Conservation (phyloP, 2,329 filamentous ascomycete species). For the Phyllosticta ampelicida region DNA sequence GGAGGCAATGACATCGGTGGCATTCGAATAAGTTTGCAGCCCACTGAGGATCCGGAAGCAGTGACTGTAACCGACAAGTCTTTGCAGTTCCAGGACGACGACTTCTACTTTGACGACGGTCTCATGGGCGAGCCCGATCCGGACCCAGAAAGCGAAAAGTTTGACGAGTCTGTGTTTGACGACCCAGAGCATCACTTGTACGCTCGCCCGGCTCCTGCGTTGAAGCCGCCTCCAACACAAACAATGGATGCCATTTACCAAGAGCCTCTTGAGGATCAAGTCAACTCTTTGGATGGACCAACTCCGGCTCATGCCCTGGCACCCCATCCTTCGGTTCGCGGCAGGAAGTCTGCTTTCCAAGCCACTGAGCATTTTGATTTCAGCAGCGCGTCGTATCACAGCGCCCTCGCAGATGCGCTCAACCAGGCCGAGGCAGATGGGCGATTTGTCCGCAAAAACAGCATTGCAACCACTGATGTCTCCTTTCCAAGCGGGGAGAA, state of each 20-base stretch:
- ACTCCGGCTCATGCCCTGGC: not conserved
- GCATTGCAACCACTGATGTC: conserved; percentile 26
- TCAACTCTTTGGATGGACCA: not conserved
- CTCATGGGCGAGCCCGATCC: conserved; percentile 42
- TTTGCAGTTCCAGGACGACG: conserved; percentile 17
- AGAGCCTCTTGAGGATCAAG: not conserved
- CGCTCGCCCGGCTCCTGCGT: conserved; percentile 35
- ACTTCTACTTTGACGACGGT: conserved; percentile 61
- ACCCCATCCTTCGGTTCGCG: conserved; percentile 7
- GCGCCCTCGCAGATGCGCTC: conserved; percentile 71
- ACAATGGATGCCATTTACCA: not conserved
- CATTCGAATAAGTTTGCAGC: not conserved
- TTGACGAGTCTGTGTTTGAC: conserved; percentile 67
- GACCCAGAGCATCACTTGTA: conserved; percentile 32
- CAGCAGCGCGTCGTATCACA: conserved; percentile 58
- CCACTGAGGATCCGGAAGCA: not conserved
- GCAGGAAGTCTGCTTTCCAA: conserved; percentile 21
- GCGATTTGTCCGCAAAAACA: conserved; percentile 56
- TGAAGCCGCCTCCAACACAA: not conserved
- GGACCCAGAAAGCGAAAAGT: conserved; percentile 41
- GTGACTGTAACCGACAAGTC: not conserved
- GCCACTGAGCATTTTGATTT: conserved; percentile 22
- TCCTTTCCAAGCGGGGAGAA: conserved; percentile 19
- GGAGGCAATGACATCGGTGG: not conserved
- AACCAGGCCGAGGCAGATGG: conserved; percentile 65